phyloP scores from a whole-genome alignment of 176 grass and related monocot genomes.

The Leersia perrieri region DNA sequence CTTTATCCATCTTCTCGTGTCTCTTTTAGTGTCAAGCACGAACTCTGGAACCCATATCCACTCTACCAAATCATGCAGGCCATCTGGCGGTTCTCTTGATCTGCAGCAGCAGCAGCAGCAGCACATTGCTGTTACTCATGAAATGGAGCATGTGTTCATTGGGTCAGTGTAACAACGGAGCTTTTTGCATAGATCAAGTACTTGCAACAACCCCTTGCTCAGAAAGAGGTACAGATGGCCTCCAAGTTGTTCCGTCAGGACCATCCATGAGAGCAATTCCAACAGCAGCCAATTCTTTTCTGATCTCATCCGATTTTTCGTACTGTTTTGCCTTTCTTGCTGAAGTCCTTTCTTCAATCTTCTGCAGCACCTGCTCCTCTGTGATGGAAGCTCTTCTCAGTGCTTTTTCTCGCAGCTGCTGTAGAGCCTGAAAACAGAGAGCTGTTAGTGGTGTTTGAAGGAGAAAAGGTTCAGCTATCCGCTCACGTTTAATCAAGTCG shows the following conservation, averaged over 20 bases:
- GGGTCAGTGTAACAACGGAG: not conserved
- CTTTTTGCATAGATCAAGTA: not conserved
- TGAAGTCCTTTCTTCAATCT: slow-evolving; percentile 68
- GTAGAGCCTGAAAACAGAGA: slow-evolving; percentile 45
- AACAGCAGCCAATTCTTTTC: slow-evolving; percentile 57
- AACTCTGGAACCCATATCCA: not conserved
- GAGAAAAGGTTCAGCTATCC: not conserved
- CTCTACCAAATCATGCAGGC: not conserved
- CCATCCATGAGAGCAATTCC: slow-evolving; percentile 88
- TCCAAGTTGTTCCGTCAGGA: slow-evolving; percentile 71
- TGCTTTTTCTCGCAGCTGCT: slow-evolving; percentile 73
- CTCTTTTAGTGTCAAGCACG: not conserved
- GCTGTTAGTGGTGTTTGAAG: slow-evolving; percentile 3
- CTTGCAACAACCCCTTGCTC: slow-evolving; percentile 30
- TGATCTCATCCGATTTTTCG: slow-evolving; percentile 69
- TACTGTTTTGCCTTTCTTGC: slow-evolving; percentile 83
- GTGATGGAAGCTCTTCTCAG: slow-evolving; percentile 57
- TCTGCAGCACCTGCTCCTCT: slow-evolving; percentile 61
- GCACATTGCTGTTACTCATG: not conserved
- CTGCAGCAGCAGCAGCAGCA: not conserved
- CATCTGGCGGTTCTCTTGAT: not conserved
- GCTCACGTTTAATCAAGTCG: not conserved
- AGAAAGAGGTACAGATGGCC: slow-evolving; percentile 48
- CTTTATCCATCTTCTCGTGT: not conserved
- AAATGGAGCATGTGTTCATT: not conserved